Evolutionary conservation across 169 alveolate genomes (phyloP), one percentile per base, ranked within the genome.

Genomic region (Plasmodium berghei): DNA sequence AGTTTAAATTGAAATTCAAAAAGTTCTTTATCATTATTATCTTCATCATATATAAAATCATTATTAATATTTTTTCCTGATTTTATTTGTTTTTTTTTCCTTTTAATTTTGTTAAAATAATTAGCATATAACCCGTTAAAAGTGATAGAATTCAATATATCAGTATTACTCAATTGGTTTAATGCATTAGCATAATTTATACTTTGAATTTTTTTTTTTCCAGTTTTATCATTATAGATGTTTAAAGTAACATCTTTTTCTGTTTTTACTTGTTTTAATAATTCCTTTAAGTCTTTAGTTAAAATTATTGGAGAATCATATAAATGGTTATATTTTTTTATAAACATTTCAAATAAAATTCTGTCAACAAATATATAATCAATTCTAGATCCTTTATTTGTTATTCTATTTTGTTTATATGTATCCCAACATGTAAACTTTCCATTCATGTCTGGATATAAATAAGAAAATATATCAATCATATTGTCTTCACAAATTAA

Each of bases 361-460:
- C n/a, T 22, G 28, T 83, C 90, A n/a, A 83, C 34, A 2, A 83
- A 83, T 24, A 83, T 83, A 16, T 83, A 83, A 55, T 83, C 90
- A 40, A 83, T 83, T 12, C 90, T 55, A 0, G 90, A 83, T 0
- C 90, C 90, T 18, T 83, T 86, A 67, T 83, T 83, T 4, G 49
- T 55, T 34, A 83, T 28, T 48, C 90, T 55, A 45, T 58, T 48
- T 42, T 83, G 90, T 2, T 58, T 55, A 69, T 67, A 83, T 24
- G 59, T 58, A 58, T 83, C 90, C 90, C 90, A 83, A 40, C 90
- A 83, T 6, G 90, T 83, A 40, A 83, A 83, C 16, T 83, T 83
- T 4, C 90, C 90, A 28, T 83, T 83, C 5, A 83, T 48, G 2
- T 22, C 46, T 5, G 83, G 59, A 69, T 83, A 55, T 8, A 69